Evolutionary conservation across 2,329 filamentous ascomycete genomes (phyloP).

Genomic region (Aspergillus sp.): DNA sequence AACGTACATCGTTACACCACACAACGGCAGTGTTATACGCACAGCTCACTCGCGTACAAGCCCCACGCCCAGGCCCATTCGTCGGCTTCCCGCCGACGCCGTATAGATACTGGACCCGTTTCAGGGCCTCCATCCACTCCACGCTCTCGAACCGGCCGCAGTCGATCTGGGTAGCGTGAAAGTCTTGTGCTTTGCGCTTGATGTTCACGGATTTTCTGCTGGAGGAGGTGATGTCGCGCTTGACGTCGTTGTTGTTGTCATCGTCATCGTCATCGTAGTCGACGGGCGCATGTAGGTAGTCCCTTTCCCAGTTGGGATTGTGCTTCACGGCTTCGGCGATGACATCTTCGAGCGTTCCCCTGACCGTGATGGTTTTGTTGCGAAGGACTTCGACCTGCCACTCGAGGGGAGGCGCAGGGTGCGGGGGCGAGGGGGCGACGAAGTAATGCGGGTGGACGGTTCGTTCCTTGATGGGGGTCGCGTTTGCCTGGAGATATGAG

Average conservation of each 20-base stretch:
- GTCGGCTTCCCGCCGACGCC: neutral
- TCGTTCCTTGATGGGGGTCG: neutral
- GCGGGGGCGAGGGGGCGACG: neutral
- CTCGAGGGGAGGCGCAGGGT: neutral
- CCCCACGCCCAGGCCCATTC: neutral
- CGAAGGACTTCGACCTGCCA: neutral
- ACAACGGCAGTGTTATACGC: neutral
- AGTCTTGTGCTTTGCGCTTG: neutral
- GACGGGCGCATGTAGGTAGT: neutral
- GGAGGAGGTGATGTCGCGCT: neutral
- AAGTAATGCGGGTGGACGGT: neutral
- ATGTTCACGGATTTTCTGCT: no score
- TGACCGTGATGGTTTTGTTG: neutral
- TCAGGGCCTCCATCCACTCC: no score
- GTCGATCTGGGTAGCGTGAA: neutral
- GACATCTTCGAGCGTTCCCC: neutral
- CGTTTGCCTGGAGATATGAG: neutral
- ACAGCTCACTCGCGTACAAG: neutral
- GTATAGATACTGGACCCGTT: neutral
- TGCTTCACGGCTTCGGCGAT: neutral
- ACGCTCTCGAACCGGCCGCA: neutral
- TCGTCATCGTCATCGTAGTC: neutral
- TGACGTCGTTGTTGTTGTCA: neutral
- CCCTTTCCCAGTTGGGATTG: neutral
- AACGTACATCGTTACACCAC: slow-evolving; percentile 9